Base-by-base conservation (phyloP, 2,329 filamentous ascomycete species). In the Lachnellula hyalina region DNA sequence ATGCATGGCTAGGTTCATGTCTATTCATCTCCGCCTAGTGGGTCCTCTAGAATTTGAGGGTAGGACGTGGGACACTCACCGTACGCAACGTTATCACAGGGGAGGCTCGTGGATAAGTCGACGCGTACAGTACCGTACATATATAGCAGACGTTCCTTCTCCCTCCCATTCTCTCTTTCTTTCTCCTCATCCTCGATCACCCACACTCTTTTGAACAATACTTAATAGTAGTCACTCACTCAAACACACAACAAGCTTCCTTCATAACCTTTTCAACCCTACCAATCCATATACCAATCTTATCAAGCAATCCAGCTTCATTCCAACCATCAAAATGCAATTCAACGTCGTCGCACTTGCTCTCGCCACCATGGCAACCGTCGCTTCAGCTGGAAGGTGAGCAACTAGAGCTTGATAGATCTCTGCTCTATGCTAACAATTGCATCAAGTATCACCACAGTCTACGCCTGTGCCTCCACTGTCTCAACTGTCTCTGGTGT, bases 271-370 rank as follows among this genome's bases (percentile, higher is more conserved):
- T 46, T 55, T 55, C 57, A 59, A 60, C 32, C 42, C 45, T 57
- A 34, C 49, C 52, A 53, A 52, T 44, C 49, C 7, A 56, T 49
- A 48, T 48, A 53, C 51, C 50, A 54, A 54, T 45, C 52, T 53
- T 32, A 54, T 47, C 36, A 48, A 57, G 25, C 51, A 51, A 61
- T 52, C 51, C 47, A 58, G 52, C 47, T 45, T 40, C 44, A 28
- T 36, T 21, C 49, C 57, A 65, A 63, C 61, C 59, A 34, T 65
- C 65, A 70, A 69, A 47, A 70, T 70, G 67, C 65, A 68, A 57
- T 70, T 69, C 67, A 65, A 62, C 58, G 50, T 60, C 56, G 47
- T 62, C 57, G 59, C 63, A 50, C 36, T 69, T 61, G 56, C 53
- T 49, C 45, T 67, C 47, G 65, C 66, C 61, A 60, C 62, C 55